These are phyloP conservation scores for Trichosporon sp. DNA, from an alignment of 1,284 basidiomycete genomes.

Conservation along the genomic window DNA sequence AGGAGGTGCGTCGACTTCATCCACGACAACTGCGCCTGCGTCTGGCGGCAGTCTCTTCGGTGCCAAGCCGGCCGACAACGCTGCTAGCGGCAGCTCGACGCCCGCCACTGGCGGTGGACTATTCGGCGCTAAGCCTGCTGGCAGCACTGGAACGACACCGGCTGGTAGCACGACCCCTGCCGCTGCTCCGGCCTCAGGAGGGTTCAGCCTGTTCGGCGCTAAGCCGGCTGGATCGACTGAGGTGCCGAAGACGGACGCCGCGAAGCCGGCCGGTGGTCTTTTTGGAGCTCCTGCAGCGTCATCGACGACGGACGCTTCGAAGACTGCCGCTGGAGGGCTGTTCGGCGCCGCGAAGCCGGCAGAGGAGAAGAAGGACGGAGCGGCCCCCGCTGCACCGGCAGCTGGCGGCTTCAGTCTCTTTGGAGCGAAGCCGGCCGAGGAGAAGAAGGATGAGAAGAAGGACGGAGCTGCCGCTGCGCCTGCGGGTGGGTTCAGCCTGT, in stretches of 20 bases:
- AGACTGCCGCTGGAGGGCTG: constrained; percentile 23
- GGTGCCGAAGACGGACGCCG: constrained; percentile 14
- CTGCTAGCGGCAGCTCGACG: constrained; percentile 6
- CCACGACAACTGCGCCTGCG: constrained; percentile 22
- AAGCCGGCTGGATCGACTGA: constrained; percentile 20
- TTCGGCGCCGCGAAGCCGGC: constrained; percentile 24
- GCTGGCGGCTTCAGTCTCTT: constrained; percentile 17
- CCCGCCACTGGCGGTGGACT: constrained; percentile 23
- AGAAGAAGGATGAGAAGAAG: constrained; percentile 8
- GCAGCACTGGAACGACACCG: neutral
- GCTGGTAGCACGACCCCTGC: constrained; percentile 5
- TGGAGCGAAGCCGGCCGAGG: constrained; percentile 12
- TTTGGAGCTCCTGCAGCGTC: constrained; percentile 27
- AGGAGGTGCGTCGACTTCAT: constrained; percentile 14
- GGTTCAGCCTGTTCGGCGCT: constrained; percentile 29
- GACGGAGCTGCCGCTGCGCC: constrained; percentile 10
- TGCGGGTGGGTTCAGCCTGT: constrained; percentile 16
- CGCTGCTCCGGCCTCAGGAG: constrained; percentile 22
- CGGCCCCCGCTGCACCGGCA: constrained; percentile 12
- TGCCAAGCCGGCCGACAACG: constrained; percentile 9
- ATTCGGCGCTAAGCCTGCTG: constrained; percentile 27
- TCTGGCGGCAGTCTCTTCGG: constrained; percentile 37
- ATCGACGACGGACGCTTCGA: constrained; percentile 19
- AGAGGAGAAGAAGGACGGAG: neutral
- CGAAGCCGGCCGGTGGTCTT: constrained; percentile 23